Evolutionary conservation across 2,329 filamentous ascomycete species (phyloP).

Genomic region (Teratosphaeria nubilosa): DNA sequence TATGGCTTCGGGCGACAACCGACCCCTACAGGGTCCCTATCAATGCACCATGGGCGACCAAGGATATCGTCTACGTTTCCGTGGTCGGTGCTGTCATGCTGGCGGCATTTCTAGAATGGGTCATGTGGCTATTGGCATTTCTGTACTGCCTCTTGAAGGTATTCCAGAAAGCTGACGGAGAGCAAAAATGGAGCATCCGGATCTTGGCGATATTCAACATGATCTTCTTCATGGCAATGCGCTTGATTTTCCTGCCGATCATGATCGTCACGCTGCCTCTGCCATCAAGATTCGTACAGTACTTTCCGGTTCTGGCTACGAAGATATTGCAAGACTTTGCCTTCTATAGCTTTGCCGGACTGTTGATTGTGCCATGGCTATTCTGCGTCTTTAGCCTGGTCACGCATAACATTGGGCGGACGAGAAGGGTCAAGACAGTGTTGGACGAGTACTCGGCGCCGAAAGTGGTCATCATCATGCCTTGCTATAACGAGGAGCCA

Average conservation of each 20-base stretch:
- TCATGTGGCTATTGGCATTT: conserved; percentile 90
- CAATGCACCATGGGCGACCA: conserved; percentile 15
- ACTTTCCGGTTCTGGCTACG: conserved; percentile 63
- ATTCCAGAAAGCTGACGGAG: conserved; percentile 59
- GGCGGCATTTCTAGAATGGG: conserved; percentile 82
- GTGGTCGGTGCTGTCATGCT: conserved; percentile 75
- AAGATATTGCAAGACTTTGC: conserved; percentile 80
- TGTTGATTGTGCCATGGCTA: conserved; percentile 82
- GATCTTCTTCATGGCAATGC: conserved; percentile 60
- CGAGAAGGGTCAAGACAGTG: conserved; percentile 70
- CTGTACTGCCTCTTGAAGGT: conserved; percentile 84
- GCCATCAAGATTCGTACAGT: conserved; percentile 57
- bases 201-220: conserved; percentile 68
- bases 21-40: background rate
- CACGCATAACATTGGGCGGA: conserved; percentile 73
- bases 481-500: conserved; percentile 86
- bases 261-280: conserved; percentile 90
- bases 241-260: conserved; percentile 84
- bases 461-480: conserved; percentile 94
- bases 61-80: conserved; percentile 71
- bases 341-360: conserved; percentile 81
- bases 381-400: conserved; percentile 88
- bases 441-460: conserved; percentile 79
- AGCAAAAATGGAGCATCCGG: conserved; percentile 62
- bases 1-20: background rate